A percentile compares a stretch with the other conserved stretches of the same genome.
phyloP scores from a whole-genome alignment of 2,329 filamentous ascomycete genomes.

The Monosporascus ibericus region DNA sequence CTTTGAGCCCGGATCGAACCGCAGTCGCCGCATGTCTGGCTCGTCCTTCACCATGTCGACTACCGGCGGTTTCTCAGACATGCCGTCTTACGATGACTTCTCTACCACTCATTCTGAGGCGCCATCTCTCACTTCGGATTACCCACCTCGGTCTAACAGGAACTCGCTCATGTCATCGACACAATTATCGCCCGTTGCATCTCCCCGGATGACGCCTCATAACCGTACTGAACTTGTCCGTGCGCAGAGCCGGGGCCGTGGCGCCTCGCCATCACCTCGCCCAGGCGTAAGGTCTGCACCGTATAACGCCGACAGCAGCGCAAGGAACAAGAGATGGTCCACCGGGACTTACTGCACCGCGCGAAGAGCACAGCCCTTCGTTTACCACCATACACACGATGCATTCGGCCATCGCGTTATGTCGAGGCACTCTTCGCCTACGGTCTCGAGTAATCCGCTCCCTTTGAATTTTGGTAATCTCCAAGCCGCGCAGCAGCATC shows the following conservation, averaged over 20 bases:
- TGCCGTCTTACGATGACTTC: conserved; percentile 66
- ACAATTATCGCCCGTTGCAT: conserved; percentile 66
- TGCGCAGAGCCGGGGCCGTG: conserved; percentile 59
- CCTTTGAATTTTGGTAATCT: conserved; percentile 51
- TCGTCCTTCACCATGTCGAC: conserved; percentile 71
- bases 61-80: conserved; percentile 57
- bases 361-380: conserved; percentile 52
- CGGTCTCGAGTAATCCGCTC: conserved; percentile 38
- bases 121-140: conserved; percentile 60
- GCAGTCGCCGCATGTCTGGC: conserved; percentile 59
- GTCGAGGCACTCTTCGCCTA: conserved; percentile 46
- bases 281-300: conserved; percentile 63
- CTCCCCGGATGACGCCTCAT: conserved; percentile 59
- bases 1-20: conserved; percentile 47
- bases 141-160: conserved; percentile 59
- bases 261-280: conserved; percentile 64
- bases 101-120: conserved; percentile 61
- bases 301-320: conserved; percentile 60
- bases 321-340: conserved; percentile 69
- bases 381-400: conserved; percentile 57
- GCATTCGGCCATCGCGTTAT: conserved; percentile 53
- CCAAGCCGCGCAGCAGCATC: conserved; percentile 48
- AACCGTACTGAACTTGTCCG: conserved; percentile 55
- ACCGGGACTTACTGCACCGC: conserved; percentile 64
- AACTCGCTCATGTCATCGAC: conserved; percentile 67